These are phyloP conservation scores for Podospora didyma DNA, from an alignment of 495 filamentous ascomycete genomes.

Conservation along the genomic window DNA sequence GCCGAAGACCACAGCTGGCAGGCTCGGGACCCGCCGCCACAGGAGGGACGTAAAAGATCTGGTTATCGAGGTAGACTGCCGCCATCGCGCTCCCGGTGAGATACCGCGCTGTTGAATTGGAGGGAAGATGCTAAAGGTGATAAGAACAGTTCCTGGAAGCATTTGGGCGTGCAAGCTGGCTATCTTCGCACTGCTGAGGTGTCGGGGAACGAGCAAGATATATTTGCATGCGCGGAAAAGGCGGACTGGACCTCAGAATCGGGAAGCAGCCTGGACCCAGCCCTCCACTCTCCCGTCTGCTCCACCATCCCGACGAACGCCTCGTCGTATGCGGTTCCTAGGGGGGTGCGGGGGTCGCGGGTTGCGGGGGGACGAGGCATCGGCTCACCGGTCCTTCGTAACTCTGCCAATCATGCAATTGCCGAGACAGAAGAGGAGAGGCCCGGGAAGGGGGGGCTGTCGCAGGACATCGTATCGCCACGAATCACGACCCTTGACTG, in stretches of 20 bases:
- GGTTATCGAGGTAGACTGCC: slow-evolving; percentile 12
- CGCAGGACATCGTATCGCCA: slow-evolving; percentile 11
- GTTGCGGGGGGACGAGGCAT: slow-evolving; percentile 7
- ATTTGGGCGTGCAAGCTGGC: slow-evolving; percentile 13
- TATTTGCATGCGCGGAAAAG: slow-evolving; percentile 16
- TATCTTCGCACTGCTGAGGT: slow-evolving; percentile 11
- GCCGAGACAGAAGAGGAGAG: slow-evolving; percentile 9
- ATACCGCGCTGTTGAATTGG: slow-evolving; percentile 10
- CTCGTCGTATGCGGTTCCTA: slow-evolving; percentile 9
- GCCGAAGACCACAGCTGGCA: slow-evolving; percentile 8
- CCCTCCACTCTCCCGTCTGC: slow-evolving; percentile 7
- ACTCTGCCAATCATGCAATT: slow-evolving; percentile 15
- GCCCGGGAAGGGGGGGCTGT: slow-evolving; percentile 6
- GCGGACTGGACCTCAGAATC: slow-evolving; percentile 12
- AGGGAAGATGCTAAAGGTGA: slow-evolving; percentile 15
- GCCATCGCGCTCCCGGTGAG: slow-evolving; percentile 7
- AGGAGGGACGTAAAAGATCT: slow-evolving; percentile 21
- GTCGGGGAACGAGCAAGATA: slow-evolving; percentile 16
- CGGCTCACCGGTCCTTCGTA: slow-evolving; percentile 11
- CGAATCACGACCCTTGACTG: slow-evolving; percentile 8
- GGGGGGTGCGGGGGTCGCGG: not conserved
- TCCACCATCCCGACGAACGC: slow-evolving; percentile 4
- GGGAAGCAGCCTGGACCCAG: slow-evolving; percentile 12
- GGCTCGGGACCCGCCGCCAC: slow-evolving; percentile 8
- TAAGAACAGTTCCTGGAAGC: slow-evolving; percentile 9